Percentiles rank a stretch among this genome's conserved stretches.
phyloP scores from a whole-genome alignment of 1,284 basidiomycete species.

The Boletus subluridellus region DNA sequence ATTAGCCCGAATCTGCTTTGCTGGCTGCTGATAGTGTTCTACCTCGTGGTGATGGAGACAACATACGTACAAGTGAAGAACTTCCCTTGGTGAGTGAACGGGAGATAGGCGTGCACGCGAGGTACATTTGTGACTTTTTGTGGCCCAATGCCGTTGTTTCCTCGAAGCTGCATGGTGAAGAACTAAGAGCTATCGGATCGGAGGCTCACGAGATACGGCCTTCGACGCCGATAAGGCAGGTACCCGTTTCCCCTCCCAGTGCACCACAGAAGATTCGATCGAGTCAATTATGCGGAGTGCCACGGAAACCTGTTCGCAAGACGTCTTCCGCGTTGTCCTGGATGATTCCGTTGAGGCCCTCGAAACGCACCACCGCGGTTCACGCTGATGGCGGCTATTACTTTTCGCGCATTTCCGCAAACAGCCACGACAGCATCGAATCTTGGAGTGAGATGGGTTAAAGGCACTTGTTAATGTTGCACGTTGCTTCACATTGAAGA shows the following conservation, averaged over 20 bases:
- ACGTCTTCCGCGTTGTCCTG: conserved; percentile 27
- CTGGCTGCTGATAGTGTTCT: conserved; percentile 1
- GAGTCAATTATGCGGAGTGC: conserved; percentile 11
- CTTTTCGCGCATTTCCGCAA: conserved; percentile 36
- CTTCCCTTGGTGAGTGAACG: conserved; percentile 21
- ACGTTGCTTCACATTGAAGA: conserved; percentile 6
- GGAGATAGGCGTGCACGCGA: neutral
- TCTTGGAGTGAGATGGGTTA: conserved; percentile 42
- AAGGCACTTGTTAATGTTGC: neutral
- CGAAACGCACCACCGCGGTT: conserved; percentile 4
- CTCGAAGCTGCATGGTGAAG: conserved; percentile 12
- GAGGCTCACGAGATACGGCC: conserved; percentile 3
- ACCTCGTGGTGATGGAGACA: conserved; percentile 21
- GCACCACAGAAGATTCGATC: conserved; percentile 28
- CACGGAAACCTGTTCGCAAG: conserved; percentile 15
- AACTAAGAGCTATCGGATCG: neutral
- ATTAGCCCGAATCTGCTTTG: conserved; percentile 6
- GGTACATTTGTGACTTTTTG: conserved; percentile 4
- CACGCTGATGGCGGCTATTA: conserved; percentile 13
- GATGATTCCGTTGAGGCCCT: conserved; percentile 22
- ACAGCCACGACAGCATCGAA: conserved; percentile 48
- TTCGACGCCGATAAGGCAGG: conserved; percentile 25
- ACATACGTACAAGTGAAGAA: conserved; percentile 4
- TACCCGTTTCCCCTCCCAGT: conserved; percentile 21
- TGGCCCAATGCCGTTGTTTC: conserved; percentile 1